A percentile compares a stretch with the other conserved stretches of the same genome.
Evolutionary conservation across 176 grass and related monocot genomes (phyloP).

Genomic region (Bothriochloa decipiens): DNA sequence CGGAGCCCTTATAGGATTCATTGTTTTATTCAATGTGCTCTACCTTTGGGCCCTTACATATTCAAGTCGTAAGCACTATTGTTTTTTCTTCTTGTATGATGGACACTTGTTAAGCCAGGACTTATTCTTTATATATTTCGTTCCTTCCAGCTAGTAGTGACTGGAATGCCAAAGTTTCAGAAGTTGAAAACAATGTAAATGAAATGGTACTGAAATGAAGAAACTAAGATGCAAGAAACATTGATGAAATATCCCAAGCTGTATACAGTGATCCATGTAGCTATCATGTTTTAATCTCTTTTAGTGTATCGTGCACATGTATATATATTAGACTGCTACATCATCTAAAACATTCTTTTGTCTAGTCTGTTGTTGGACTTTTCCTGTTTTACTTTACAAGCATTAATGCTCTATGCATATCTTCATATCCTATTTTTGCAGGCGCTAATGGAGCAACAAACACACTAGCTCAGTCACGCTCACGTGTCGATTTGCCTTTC

Average conservation of each 20-base stretch:
- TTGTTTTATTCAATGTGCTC: constrained; percentile 71
- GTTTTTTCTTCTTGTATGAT: neutral
- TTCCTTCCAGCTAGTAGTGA: constrained; percentile 48
- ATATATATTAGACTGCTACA: constrained; percentile 11
- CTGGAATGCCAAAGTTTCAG: constrained; percentile 49
- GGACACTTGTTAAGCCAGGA: neutral
- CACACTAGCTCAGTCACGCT: constrained; percentile 28
- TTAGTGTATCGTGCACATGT: constrained; percentile 13
- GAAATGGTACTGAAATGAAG: constrained; percentile 20
- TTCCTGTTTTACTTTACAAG: constrained; percentile 18
- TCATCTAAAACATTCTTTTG: neutral
- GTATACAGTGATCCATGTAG: constrained; percentile 6
- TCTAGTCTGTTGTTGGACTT: neutral
- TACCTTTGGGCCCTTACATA: constrained; percentile 62
- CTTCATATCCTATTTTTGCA: constrained; percentile 18
- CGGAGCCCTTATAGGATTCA: constrained; percentile 63
- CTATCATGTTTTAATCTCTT: constrained; percentile 17
- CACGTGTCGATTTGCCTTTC: constrained; percentile 68
- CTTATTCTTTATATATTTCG: constrained; percentile 31
- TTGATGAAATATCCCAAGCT: constrained; percentile 15
- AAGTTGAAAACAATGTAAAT: constrained; percentile 42
- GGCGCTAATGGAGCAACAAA: constrained; percentile 33
- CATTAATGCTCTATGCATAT: neutral
- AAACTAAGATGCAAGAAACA: neutral
- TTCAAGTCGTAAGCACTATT: constrained; percentile 65